These are phyloP conservation scores for Entomophthora muscae DNA, from an alignment of 371 early-diverging fungal species.

Conservation along the genomic window DNA sequence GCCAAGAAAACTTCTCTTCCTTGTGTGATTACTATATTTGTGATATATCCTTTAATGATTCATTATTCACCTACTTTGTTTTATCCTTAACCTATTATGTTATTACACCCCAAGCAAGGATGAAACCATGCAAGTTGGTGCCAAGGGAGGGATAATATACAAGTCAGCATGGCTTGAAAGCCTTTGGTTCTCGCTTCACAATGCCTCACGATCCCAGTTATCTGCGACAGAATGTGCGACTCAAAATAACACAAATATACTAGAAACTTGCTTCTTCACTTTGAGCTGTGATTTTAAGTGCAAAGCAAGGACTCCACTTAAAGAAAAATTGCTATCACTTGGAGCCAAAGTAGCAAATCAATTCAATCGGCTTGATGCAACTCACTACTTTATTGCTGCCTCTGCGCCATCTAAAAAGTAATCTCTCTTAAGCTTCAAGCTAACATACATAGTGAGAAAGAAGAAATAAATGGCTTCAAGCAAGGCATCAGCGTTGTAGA, in stretches of 20 bases:
- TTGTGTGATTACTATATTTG: neutral
- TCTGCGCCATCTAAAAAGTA: neutral
- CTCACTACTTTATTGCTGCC: neutral
- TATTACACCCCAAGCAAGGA: neutral
- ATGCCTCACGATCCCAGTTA: neutral
- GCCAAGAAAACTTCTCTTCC: neutral
- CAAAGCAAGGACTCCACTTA: neutral
- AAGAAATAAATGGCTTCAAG: neutral
- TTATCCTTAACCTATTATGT: neutral
- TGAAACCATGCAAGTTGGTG: neutral
- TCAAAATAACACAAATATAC: neutral
- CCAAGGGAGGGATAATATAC: neutral
- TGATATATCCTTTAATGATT: neutral
- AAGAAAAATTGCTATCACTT: neutral
- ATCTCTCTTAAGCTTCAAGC: neutral
- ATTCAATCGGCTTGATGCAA: neutral
- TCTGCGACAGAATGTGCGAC: neutral
- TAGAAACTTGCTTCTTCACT: neutral
- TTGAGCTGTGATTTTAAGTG: neutral
- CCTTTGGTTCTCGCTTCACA: neutral
- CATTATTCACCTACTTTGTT: neutral
- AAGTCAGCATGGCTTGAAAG: neutral
- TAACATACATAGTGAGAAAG: neutral
- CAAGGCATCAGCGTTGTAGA: neutral
- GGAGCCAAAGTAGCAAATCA: neutral